Evolutionary conservation across 352 stramenopile species (phyloP), one percentile per base, ranked within the genome.

Genomic region (Phytophthora sp.): DNA sequence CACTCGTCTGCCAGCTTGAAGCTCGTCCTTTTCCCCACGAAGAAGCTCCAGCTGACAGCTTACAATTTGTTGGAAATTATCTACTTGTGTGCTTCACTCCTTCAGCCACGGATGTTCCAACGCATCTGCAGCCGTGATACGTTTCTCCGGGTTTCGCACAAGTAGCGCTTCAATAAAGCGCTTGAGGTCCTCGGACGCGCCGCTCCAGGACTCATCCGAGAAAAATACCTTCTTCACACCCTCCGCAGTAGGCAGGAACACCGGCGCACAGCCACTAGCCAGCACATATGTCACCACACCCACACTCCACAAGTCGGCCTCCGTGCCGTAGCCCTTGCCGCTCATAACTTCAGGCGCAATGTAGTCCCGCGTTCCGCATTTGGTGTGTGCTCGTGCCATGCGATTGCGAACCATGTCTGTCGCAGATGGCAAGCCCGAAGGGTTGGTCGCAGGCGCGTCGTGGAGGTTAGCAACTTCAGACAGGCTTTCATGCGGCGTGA

Each of bases 291-390:
- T 89, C 27, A 98, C 94, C 12, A 97, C 91, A 27, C 93, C 93
- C 15, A 97, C 83, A 59, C 88, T 97, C 91, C 92, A 98, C 62
- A 98, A 89, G 60, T 98, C 95, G 6, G 94, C 95, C 44, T 97
- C 92, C 20, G 94, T 89, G 71, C 96, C 94, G 63, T 98, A 98
- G 23, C 88, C 88, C 55, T 98, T 97, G 77, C 83, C 84, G 56
- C 82, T 77, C 84, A 93, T 93, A 44, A 95, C 84, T 54, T 95
- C 86, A 1, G 86, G 86, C 4, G 86, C 86, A 21, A 95, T 86
- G 66, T 93, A 95, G 70, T 93, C 84, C 15, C 84, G 83, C 45
- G 84, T 93, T 26, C 86, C 86, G 39, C 86, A 95, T 80, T 82
- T 96, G 69, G 72, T 97, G 76, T 92, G 79, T 5, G 75, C 80